Base-by-base conservation (phyloP, 106 monocot species). In the Dendrobium catenatum region DNA sequence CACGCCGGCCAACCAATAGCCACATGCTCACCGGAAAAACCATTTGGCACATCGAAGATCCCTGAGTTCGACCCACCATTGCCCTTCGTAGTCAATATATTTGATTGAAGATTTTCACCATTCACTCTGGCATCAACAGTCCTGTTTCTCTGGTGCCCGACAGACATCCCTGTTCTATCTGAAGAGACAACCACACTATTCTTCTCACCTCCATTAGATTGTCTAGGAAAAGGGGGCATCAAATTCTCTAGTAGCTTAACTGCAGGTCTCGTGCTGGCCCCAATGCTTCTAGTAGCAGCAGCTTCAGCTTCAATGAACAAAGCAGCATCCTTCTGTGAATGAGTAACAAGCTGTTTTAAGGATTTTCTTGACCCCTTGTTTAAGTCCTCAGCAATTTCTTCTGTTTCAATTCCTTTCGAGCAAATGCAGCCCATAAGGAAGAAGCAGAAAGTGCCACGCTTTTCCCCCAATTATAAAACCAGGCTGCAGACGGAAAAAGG, bases 341-440 rank as follows among this genome's bases (percentile, higher is more conserved):
- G 83, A 6, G 86, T 58, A n/a, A 84, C 75, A 3, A 86, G 59
- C 43, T 80, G 82, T 42, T 68, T 75, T 9, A 77, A 73, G 37
- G 75, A 55, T 26, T 76, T 81, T 54, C 58, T 75, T n/a, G 67
- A 43, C 20, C 77, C 77, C 37, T 73, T 83, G 11, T 40, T 72
- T 26, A 77, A 37, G 19, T 74, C 66, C 56, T 79, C 77, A 26
- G n/a, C 73, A 59, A 27, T 42, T 26, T 82, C 82, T 10, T 77
- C 66, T n/a, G 82, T 48, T 64, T 79, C 31, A 6, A 56, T 68
- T 55, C 79, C 86, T 61, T 83, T 89, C 4, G 85, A 78, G 54
- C 82, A 89, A 68, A 89, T 81, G 80, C 89, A 89, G 82, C 89
- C 89, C 86, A 89, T 89, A 85, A 73, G 22, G 10, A 61, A 61